Percentiles rank a stretch among this genome's conserved stretches.
phyloP scores from a whole-genome alignment of 176 grass and related monocot species.

The Ensete ventricosum region DNA sequence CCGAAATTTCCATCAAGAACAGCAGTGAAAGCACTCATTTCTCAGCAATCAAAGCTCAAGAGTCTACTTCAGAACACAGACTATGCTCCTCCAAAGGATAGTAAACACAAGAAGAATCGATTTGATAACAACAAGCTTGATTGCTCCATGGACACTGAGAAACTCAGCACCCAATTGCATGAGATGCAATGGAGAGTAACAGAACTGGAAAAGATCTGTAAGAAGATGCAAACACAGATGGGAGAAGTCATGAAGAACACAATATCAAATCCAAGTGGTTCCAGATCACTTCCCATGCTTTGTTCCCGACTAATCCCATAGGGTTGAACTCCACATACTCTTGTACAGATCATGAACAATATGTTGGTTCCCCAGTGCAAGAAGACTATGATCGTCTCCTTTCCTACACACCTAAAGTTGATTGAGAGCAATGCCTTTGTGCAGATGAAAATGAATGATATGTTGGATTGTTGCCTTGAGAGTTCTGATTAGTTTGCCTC shows the following conservation, averaged over 20 bases:
- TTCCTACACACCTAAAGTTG: neutral
- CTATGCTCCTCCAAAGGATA: neutral
- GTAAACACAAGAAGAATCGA: neutral
- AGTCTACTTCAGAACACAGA: conserved; percentile 43
- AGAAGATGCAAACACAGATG: conserved; percentile 81
- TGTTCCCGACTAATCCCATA: conserved; percentile 54
- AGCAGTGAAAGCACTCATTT: conserved; percentile 68
- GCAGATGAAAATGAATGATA: neutral
- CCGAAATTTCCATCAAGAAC: conserved; percentile 59
- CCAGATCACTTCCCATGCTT: conserved; percentile 75
- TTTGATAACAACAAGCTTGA: conserved; percentile 43
- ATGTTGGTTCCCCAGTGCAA: conserved; percentile 10
- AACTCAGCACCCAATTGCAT: conserved; percentile 62
- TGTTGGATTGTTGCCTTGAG: neutral
- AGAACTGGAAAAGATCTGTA: conserved; percentile 83
- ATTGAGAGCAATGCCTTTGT: neutral
- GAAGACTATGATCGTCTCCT: neutral
- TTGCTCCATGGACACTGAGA: conserved; percentile 62
- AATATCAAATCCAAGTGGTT: conserved; percentile 9
- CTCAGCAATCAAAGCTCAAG: conserved; percentile 71
- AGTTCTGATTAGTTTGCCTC: neutral
- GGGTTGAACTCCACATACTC: neutral
- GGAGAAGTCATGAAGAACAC: conserved; percentile 48
- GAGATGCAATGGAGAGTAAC: conserved; percentile 86
- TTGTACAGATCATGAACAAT: conserved; percentile 34